Base-by-base conservation (phyloP, 306 rosid genomes). In the Luffa aegyptiaca region DNA sequence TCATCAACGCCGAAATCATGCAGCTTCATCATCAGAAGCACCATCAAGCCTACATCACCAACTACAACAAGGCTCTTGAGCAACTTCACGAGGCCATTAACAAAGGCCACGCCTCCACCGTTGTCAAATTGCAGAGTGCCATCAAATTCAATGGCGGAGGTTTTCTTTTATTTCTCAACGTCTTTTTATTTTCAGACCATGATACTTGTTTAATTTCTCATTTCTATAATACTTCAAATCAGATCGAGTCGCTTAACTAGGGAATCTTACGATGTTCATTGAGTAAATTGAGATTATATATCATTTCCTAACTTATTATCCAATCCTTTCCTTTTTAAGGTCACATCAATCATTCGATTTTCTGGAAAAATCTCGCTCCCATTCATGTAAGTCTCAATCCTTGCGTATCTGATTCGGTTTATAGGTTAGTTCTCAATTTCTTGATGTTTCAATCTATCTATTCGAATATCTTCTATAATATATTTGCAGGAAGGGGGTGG, bases 1-100 rank as follows among this genome's bases (percentile, higher is more conserved):
- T 86, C 41, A 89, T 96, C 70, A 91, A 95, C 85, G 97, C 86
- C 73, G 94, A 96, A 75, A 93, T 93, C 87, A 93, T 96, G 99
- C 92, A 87, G 80, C 84, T 95, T 61, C 99, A 95, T 59, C 97
- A 93, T 73, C 97, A 91, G 88, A 95, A 91, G 86, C 97, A 92
- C 78, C 97, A 91, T 79, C 99, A 91, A 90, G 55, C 97, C 75
- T 96, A 96, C 84, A 13, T 96, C 84, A 93, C 97, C 82, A 96
- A 96, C 83, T 96, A 87, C 81, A 93, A 93, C 89, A 91, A 95
- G 82, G 97, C 97, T 57, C 91, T 96, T 6, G 98, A 96, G 86
- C 97, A 93, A 82, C 97, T 96, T 39, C 81, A 90, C 2, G 87
- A 84, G 31, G 91, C 98, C n/a, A 41, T 87, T 42, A 44, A 70